phyloP scores from a whole-genome alignment of 208 protist genomes.

The Leishmania mexicana region DNA sequence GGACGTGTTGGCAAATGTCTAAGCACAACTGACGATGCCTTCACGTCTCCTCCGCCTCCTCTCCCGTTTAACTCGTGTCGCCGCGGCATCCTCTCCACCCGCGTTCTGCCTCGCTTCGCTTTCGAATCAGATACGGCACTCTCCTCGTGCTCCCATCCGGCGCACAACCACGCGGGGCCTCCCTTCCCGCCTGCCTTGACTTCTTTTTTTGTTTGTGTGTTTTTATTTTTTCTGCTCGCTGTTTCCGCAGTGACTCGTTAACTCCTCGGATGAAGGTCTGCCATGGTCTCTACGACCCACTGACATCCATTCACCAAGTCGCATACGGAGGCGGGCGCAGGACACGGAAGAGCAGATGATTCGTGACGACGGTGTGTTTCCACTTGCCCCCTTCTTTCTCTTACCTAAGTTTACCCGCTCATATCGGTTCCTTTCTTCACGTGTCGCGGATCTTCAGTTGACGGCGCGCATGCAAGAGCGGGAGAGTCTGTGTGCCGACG shows the following conservation, averaged over 20 bases:
- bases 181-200: not conserved
- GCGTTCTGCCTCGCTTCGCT: not conserved
- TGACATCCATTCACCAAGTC: not conserved
- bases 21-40: not conserved
- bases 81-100: not conserved
- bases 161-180: not conserved
- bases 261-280: no score
- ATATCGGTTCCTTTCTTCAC: no score
- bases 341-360: not conserved
- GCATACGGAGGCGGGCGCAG: not conserved
- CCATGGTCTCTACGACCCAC: not conserved
- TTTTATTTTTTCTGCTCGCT: not conserved
- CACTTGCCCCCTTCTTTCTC: not conserved
- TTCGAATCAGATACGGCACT: not conserved
- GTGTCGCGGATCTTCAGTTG: no score
- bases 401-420: not conserved
- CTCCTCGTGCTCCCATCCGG: no score
- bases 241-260: no score
- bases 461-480: no score
- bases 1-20: not conserved
- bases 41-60: not conserved
- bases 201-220: not conserved
- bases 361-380: not conserved
- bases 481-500: no score
- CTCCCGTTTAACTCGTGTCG: not conserved